A percentile compares a stretch with the other conserved stretches of the same genome.
These are phyloP conservation scores for Laguncularia racemosa DNA, from an alignment of 345 rosid genomes.

Conservation along the genomic window DNA sequence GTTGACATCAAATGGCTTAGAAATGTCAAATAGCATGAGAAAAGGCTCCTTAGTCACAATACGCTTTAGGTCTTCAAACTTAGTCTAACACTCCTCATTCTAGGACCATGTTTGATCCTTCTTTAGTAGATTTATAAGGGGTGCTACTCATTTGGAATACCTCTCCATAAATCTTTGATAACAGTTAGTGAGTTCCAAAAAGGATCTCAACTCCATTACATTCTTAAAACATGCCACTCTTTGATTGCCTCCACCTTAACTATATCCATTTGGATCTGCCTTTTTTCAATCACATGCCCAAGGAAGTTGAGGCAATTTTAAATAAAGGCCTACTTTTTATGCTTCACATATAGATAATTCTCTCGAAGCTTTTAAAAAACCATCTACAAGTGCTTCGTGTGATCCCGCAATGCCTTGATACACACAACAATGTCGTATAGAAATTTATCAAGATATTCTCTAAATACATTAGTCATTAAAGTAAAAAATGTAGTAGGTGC, in stretches of 20 bases:
- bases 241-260: not conserved
- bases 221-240: too few relatives aligned
- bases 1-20: not conserved
- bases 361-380: not conserved
- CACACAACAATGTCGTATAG: not conserved
- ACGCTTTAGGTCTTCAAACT: not conserved
- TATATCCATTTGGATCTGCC: too few relatives aligned
- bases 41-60: not conserved
- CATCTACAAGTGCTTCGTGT: not conserved
- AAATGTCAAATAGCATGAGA: not conserved
- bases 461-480: not conserved
- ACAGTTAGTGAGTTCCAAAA: not conserved
- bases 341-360: not conserved
- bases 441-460: not conserved
- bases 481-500: slow-evolving; percentile 1
- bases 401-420: too few relatives aligned
- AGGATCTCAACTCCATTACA: too few relatives aligned
- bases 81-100: not conserved
- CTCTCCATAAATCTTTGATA: not conserved
- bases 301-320: too few relatives aligned
- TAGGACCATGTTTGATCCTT: not conserved
- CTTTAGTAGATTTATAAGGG: not conserved
- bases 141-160: not conserved
- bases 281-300: not conserved
- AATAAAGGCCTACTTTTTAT: too few relatives aligned